Conservation (phyloP, 2,329 filamentous ascomycete genomes). For the Beauveria pseudobassiana region DNA sequence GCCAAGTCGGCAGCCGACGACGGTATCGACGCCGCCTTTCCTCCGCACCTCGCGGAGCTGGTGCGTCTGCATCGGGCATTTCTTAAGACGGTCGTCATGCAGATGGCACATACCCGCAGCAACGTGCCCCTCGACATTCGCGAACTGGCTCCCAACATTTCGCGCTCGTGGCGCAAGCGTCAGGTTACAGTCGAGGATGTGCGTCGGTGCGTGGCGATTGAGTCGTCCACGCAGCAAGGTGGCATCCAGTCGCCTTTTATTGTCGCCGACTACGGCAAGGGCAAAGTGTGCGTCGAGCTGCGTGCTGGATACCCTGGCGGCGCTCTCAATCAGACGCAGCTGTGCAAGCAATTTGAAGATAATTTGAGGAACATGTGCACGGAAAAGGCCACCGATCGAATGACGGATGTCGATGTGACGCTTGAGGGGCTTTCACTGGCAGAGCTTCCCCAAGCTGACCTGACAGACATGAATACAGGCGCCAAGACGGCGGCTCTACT, state of each 20-base stretch:
- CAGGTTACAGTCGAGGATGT: constrained; percentile 59
- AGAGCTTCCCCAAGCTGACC: constrained; percentile 30
- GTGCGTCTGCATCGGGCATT: constrained; percentile 59
- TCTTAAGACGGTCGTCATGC: constrained; percentile 59
- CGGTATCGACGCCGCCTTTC: constrained; percentile 28
- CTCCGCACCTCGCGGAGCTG: constrained; percentile 49
- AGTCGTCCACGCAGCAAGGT: constrained; percentile 30
- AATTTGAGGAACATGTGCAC: constrained; percentile 43
- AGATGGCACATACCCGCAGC: constrained; percentile 61
- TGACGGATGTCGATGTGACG: constrained; percentile 36
- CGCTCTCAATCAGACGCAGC: constrained; percentile 40
- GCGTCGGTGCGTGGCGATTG: constrained; percentile 58
- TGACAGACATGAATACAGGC: constrained; percentile 23
- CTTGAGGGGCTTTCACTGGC: constrained; percentile 46
- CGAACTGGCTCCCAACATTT: constrained; percentile 53
- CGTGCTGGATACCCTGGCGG: constrained; percentile 27
- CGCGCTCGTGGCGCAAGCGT: constrained; percentile 65
- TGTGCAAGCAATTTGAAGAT: constrained; percentile 47
- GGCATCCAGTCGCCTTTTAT: constrained; percentile 31
- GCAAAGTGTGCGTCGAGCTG: constrained; percentile 53
- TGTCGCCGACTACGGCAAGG: constrained; percentile 44
- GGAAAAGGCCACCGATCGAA: constrained; percentile 22
- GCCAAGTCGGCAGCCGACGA: constrained; percentile 20
- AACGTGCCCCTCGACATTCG: constrained; percentile 56
- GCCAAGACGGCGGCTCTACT: constrained; percentile 48